phyloP scores from a whole-genome alignment of 352 stramenopile species.

The Peronospora belbahrii region DNA sequence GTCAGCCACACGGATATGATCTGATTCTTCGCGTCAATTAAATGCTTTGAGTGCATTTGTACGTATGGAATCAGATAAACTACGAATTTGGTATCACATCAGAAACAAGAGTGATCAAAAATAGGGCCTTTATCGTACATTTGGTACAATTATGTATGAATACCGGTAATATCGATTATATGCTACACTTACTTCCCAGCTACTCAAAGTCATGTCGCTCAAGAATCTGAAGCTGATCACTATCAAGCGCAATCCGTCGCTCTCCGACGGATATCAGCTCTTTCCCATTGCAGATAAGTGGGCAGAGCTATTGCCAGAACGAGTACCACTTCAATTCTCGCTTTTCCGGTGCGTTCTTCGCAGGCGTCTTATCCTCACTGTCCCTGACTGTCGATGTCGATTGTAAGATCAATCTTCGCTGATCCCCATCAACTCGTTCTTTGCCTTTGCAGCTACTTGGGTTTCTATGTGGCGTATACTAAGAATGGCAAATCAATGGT shows the following conservation, averaged over 20 bases:
- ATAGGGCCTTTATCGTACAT: too few species aligned
- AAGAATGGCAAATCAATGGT: constrained; percentile 58
- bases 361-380: neutral
- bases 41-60: too few species aligned
- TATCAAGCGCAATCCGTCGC: constrained; percentile 32
- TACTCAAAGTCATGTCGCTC: constrained; percentile 46
- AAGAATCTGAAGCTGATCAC: constrained; percentile 68
- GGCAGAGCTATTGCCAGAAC: constrained; percentile 54
- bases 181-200: too few species aligned
- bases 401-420: neutral
- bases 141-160: too few species aligned
- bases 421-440: neutral
- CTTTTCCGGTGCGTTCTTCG: constrained; percentile 51
- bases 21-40: too few species aligned
- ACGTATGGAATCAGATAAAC: too few species aligned
- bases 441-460: constrained; percentile 39
- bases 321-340: constrained; percentile 66
- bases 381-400: too few species aligned
- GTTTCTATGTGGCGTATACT: constrained; percentile 64
- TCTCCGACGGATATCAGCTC: constrained; percentile 53
- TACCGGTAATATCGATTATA: too few species aligned
- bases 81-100: too few species aligned
- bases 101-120: too few species aligned
- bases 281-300: constrained; percentile 63
- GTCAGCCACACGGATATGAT: too few species aligned